Base-by-base conservation (phyloP, 2,329 filamentous ascomycete genomes). In the Colletotrichum sp. region DNA sequence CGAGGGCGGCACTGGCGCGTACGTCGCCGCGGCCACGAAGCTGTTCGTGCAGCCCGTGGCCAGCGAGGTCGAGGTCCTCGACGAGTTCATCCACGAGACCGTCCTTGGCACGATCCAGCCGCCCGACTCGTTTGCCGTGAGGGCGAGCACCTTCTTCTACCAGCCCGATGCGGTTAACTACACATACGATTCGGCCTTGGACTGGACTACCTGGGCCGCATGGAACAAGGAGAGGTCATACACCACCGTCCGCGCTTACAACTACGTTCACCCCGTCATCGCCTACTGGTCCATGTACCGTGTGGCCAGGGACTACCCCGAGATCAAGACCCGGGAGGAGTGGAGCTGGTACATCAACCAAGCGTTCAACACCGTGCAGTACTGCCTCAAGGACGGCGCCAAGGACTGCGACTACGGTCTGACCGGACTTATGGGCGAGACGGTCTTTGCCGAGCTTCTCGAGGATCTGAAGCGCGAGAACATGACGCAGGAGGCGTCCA, bases 221-320 rank as follows among this genome's bases (percentile, higher is more conserved):
- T 75, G 73, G 73, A 64, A 89, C 71, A 84, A 86, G 70, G 78
- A 82, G 0, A 81, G 83, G 0, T 85, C 91, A 0, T 88, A 88
- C 74, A 82, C 82, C 0, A 85, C 87, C 0, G 86, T 88, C 25
- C 85, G 91, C 4, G 89, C 90, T 0, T 92, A 92, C 77, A 86
- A 92, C 77, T 93, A 93, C 76, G 87, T 92, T 4, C 90, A 92
- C 76, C 88, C 90, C 0, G 83, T 87, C 0, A 89, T 87, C 0
- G 84, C 88, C 0, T 92, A 92, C 79, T 93, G 90, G 90, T 84
- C 88, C 0, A 79, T 92, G 60, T 92, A 92, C 76, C 87, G 89
- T 3, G 88, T 88, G 13, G 90, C 87, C 0, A 82, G 89, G 30
- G 85, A 86, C 6, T 88, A 89, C 71, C 88, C 89, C 0, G 82